A percentile compares a stretch with the other conserved stretches of the same genome.
Conservation (phyloP, 768 basidiomycete species). For the Serendipita vermifera region DNA sequence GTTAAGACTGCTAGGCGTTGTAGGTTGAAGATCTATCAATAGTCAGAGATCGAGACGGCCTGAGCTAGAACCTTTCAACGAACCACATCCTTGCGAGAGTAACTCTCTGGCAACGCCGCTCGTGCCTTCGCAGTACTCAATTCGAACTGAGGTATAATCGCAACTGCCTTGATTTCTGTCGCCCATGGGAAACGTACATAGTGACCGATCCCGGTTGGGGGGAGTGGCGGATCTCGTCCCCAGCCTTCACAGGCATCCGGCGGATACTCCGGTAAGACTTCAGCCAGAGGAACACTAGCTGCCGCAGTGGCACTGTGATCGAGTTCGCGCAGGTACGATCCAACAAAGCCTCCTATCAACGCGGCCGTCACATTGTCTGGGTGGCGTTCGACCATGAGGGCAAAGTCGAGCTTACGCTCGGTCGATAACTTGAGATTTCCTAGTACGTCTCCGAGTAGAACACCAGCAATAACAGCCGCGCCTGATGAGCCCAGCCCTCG, state of each 20-base stretch:
- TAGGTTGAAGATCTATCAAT: slow-evolving; percentile 81
- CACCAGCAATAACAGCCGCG: slow-evolving; percentile 97
- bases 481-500: slow-evolving; percentile 96
- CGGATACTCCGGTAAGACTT: slow-evolving; percentile 94
- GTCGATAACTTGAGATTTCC: slow-evolving; percentile 56
- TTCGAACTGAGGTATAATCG: slow-evolving; percentile 91
- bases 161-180: slow-evolving; percentile 73
- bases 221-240: slow-evolving; percentile 78
- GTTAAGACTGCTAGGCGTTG: slow-evolving; percentile 94
- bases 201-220: slow-evolving; percentile 86
- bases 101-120: slow-evolving; percentile 86
- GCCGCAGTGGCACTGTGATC: slow-evolving; percentile 68
- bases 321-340: slow-evolving; percentile 86
- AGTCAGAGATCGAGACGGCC: not conserved
- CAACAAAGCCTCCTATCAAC: slow-evolving; percentile 91
- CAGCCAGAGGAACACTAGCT: slow-evolving; percentile 83
- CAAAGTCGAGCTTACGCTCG: slow-evolving; percentile 79
- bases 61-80: slow-evolving; percentile 16
- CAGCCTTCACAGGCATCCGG: slow-evolving; percentile 82
- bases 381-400: slow-evolving; percentile 97
- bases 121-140: slow-evolving; percentile 91
- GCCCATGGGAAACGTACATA: slow-evolving; percentile 85
- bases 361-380: slow-evolving; percentile 99
- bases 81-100: slow-evolving; percentile 91
- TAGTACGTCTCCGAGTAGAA: slow-evolving; percentile 75